Evolutionary conservation across 1,139 yeast genomes (phyloP).

Genomic region (Casaregolazyma lundiana): DNA sequence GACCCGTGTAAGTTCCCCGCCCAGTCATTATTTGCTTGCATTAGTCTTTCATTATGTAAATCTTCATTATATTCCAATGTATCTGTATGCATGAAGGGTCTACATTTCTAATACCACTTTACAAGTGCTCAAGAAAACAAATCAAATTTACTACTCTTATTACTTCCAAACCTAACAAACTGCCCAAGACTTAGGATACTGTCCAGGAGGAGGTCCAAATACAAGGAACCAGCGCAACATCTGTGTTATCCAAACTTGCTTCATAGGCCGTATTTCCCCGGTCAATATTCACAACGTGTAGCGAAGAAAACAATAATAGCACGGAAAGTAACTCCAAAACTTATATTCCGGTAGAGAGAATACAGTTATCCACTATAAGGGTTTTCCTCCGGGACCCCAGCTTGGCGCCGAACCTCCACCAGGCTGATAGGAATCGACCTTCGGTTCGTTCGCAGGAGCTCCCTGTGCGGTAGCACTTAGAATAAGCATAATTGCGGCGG

Average conservation of each 20-base stretch:
- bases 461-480: too few species aligned
- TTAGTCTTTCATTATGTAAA: neutral
- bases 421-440: too few species aligned
- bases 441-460: too few species aligned
- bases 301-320: conserved; percentile 47
- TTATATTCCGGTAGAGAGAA: conserved; percentile 48
- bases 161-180: neutral
- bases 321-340: conserved; percentile 48
- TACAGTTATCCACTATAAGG: too few species aligned
- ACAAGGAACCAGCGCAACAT: conserved; percentile 33
- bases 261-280: conserved; percentile 51
- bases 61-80: too few species aligned
- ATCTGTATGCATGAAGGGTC: too few species aligned
- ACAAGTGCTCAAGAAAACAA: neutral
- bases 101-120: too few species aligned
- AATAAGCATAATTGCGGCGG: too few species aligned
- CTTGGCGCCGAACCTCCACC: too few species aligned
- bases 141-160: neutral
- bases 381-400: too few species aligned
- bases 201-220: conserved; percentile 39
- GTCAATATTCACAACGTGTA: conserved; percentile 36
- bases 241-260: conserved; percentile 41
- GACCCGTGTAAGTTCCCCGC: neutral
- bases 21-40: neutral
- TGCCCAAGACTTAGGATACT: conserved; percentile 8